phyloP scores from a whole-genome alignment of 2,329 filamentous ascomycete genomes.

The Beauveria sp. region DNA sequence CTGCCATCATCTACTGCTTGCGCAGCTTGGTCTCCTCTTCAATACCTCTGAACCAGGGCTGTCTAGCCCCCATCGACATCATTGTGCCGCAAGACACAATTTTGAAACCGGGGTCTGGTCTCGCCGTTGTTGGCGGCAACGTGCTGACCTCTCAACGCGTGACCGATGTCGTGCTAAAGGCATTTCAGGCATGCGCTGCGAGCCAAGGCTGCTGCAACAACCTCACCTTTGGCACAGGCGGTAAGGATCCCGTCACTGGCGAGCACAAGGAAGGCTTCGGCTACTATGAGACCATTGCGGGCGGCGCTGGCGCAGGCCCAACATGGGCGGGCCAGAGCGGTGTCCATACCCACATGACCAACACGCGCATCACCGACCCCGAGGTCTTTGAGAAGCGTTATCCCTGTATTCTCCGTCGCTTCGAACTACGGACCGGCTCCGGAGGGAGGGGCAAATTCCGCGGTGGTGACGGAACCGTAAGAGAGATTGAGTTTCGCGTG shows the following conservation, averaged over 20 bases:
- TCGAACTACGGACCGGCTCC: conserved; percentile 54
- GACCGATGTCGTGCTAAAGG: conserved; percentile 75
- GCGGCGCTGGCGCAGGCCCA: conserved; percentile 66
- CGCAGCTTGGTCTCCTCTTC: conserved; percentile 73
- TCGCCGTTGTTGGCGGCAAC: conserved; percentile 78
- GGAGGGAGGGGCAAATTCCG: conserved; percentile 57
- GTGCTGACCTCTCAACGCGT: conserved; percentile 74
- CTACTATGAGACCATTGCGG: conserved; percentile 81
- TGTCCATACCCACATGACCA: conserved; percentile 83
- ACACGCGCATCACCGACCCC: conserved; percentile 74
- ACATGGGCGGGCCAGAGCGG: conserved; percentile 67
- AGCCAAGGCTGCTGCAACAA: conserved; percentile 79
- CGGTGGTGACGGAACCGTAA: conserved; percentile 69
- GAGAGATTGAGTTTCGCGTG: conserved; percentile 76
- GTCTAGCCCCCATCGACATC: conserved; percentile 68
- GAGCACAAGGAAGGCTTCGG: conserved; percentile 56
- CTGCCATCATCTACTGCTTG: conserved; percentile 77
- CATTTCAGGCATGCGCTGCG: conserved; percentile 72
- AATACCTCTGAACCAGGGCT: conserved; percentile 83
- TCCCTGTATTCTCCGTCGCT: conserved; percentile 58
- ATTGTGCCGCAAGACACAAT: conserved; percentile 65
- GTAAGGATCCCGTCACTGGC: conserved; percentile 52
- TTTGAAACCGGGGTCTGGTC: conserved; percentile 66
- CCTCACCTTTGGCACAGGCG: conserved; percentile 75
- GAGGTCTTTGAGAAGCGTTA: conserved; percentile 75